Percentiles rank a stretch among this genome's conserved stretches.
Conservation (phyloP, 2,329 filamentous ascomycete species). For the Trichophyton rubrum region DNA sequence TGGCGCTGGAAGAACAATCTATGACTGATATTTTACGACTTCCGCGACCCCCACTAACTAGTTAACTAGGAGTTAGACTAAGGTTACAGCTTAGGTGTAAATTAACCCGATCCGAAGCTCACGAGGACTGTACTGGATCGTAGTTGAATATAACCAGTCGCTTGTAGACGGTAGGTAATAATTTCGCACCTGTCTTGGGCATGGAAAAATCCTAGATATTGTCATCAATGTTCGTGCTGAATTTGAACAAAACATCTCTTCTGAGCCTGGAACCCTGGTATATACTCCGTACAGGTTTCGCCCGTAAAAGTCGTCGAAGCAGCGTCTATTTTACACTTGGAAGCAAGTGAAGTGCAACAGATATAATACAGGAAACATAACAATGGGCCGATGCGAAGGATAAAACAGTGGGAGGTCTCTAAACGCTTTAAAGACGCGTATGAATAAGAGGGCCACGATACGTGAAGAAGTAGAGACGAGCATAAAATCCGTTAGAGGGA, state of each 20-base stretch:
- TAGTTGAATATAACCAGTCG: too few species aligned
- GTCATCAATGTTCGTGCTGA: not conserved
- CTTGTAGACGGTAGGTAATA: too few species aligned
- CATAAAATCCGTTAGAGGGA: constrained; percentile 1
- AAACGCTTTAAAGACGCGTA: not conserved
- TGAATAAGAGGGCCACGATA: not conserved
- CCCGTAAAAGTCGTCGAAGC: not conserved
- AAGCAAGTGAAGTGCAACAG: not conserved
- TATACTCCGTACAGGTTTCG: not conserved
- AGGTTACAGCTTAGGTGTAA: not conserved
- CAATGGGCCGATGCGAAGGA: not conserved
- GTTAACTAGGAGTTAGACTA: too few species aligned
- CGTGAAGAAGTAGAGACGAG: not conserved
- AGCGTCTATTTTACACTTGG: constrained; percentile 4
- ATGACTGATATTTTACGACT: not conserved
- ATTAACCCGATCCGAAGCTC: not conserved
- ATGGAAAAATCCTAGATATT: not conserved
- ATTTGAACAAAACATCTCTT: not conserved
- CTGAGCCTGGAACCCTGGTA: not conserved
- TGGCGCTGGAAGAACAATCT: not conserved
- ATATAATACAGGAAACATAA: constrained; percentile 3
- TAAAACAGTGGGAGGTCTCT: not conserved
- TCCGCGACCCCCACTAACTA: not conserved
- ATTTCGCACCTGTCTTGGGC: too few species aligned
- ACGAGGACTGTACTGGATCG: not conserved